A percentile compares a stretch with the other conserved stretches of the same genome.
These are phyloP conservation scores for Ziziphus jujuba DNA, from an alignment of 306 rosid genomes.

Conservation along the genomic window DNA sequence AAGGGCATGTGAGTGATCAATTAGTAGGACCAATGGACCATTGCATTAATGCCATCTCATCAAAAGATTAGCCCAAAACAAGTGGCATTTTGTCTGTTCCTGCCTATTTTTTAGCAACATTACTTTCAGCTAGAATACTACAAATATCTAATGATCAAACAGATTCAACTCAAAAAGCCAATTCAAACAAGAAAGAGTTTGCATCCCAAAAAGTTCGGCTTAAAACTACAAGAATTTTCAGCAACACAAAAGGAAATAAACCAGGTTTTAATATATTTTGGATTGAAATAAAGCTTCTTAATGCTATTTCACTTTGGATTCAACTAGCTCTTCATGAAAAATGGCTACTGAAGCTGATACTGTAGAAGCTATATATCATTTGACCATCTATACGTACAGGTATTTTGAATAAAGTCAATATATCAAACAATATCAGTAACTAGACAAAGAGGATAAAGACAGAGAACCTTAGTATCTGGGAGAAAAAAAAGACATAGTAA, in stretches of 20 bases:
- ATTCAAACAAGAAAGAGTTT: neutral
- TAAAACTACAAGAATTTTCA: neutral
- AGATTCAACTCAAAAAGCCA: slow-evolving; percentile 3
- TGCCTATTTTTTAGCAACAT: slow-evolving; percentile 30
- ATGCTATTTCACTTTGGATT: no score
- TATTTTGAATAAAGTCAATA: no score
- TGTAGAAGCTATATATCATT: no score
- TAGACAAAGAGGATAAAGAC: slow-evolving; percentile 36
- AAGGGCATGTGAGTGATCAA: slow-evolving; percentile 45
- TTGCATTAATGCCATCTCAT: slow-evolving; percentile 50
- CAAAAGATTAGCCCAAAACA: slow-evolving; percentile 26
- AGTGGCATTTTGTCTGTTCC: slow-evolving; percentile 52
- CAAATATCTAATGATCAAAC: slow-evolving; percentile 17
- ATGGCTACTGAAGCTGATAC: no score
- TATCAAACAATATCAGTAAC: no score
- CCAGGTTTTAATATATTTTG: no score
- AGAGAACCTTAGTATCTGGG: slow-evolving; percentile 29
- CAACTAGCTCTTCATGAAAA: no score
- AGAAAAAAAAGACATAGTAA: slow-evolving; percentile 11
- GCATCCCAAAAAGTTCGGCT: slow-evolving; percentile 3
- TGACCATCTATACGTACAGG: no score
- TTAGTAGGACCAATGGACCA: slow-evolving; percentile 65
- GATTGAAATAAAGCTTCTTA: no score
- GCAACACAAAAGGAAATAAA: neutral
- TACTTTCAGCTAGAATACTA: slow-evolving; percentile 20